Evolutionary conservation across 148 eudicot species (phyloP).

Genomic region (Cornus florida): DNA sequence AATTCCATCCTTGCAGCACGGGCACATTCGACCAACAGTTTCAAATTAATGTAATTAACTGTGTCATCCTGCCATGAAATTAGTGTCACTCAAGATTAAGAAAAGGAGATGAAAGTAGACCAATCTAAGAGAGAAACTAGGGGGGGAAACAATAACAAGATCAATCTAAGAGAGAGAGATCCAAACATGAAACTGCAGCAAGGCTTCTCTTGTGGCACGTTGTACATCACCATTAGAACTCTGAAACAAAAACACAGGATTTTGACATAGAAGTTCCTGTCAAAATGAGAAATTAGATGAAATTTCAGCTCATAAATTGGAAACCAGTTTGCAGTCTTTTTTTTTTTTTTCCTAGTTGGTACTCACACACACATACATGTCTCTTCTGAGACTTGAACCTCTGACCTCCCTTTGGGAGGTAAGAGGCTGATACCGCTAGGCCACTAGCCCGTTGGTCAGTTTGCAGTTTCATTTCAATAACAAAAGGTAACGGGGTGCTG

Average conservation of each 20-base stretch:
- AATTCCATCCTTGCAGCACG: slow-evolving; percentile 55
- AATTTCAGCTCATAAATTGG: not conserved
- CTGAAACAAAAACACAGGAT: slow-evolving; percentile 59
- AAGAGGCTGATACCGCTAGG: no score
- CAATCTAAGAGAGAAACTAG: no score
- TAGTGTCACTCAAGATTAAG: not conserved
- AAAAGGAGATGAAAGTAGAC: not conserved
- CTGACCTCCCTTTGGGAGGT: no score
- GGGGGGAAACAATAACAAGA: not conserved
- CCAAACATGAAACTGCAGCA: slow-evolving; percentile 62
- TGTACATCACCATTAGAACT: slow-evolving; percentile 53
- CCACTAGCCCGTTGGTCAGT: no score
- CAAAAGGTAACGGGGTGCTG: not conserved
- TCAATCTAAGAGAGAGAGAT: not conserved
- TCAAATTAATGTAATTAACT: slow-evolving; percentile 44
- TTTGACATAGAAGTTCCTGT: slow-evolving; percentile 58
- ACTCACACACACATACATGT: no score
- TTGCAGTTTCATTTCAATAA: not conserved
- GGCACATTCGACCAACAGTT: slow-evolving; percentile 71
- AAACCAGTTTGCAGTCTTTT: no score
- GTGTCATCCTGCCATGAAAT: slow-evolving; percentile 34
- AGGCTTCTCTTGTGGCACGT: slow-evolving; percentile 62
- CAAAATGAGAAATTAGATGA: slow-evolving; percentile 1
- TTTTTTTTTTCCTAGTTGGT: no score
- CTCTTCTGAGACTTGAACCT: no score